phyloP scores from a whole-genome alignment of 2,329 filamentous ascomycete genomes.

The Fusarium aywerte region DNA sequence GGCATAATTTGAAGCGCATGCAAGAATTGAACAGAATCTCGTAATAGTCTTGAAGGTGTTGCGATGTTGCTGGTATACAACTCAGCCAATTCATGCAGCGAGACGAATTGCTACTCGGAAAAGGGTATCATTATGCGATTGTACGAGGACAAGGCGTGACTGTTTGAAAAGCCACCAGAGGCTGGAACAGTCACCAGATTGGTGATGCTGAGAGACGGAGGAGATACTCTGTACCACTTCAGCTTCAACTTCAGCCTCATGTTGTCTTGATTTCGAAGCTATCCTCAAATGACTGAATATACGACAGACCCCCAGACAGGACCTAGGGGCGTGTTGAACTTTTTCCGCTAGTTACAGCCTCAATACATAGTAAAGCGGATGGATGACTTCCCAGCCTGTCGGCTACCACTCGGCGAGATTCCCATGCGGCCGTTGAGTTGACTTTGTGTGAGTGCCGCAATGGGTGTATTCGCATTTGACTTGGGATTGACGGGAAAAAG shows the following conservation, averaged over 20 bases:
- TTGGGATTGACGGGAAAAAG: not conserved
- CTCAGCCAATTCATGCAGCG: constrained; percentile 6
- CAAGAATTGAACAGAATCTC: not conserved
- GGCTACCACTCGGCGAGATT: constrained; percentile 41
- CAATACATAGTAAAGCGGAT: not conserved
- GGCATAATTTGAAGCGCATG: not conserved
- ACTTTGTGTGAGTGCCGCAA: constrained; percentile 18
- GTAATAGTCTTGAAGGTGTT: constrained; percentile 1
- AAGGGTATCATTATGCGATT: constrained; percentile 23
- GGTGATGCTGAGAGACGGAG: not conserved
- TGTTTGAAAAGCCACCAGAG: constrained; percentile 14
- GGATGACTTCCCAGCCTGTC: constrained; percentile 30
- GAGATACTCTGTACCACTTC: not conserved
- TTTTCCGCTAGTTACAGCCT: constrained; percentile 30
- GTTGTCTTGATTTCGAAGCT: not conserved
- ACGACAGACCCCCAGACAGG: not conserved
- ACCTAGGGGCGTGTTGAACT: not conserved
- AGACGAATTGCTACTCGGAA: constrained; percentile 11
- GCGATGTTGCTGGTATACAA: constrained; percentile 3
- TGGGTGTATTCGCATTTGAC: not conserved
- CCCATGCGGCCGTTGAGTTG: constrained; percentile 22
- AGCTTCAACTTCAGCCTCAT: not conserved
- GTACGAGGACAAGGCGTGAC: constrained; percentile 1
- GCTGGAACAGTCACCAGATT: constrained; percentile 13
- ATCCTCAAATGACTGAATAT: not conserved